These are phyloP conservation scores for Phytopythium litorale DNA, from an alignment of 352 stramenopile species.

Conservation along the genomic window DNA sequence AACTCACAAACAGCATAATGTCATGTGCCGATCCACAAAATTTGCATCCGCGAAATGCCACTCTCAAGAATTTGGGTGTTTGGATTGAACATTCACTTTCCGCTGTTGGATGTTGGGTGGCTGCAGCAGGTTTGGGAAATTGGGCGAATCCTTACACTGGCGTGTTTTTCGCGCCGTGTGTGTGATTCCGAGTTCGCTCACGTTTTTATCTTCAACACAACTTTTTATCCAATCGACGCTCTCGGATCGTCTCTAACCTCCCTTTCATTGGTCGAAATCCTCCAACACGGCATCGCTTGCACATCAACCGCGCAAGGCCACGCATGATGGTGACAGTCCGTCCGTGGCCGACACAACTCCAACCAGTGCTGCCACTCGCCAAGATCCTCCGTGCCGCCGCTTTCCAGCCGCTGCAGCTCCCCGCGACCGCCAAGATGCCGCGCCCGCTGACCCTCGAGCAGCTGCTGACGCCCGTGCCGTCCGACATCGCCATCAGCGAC, in stretches of 20 bases:
- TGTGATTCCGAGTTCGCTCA: too few relatives aligned
- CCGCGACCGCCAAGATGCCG: slow-evolving; percentile 35
- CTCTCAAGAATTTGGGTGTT: too few relatives aligned
- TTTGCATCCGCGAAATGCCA: too few relatives aligned
- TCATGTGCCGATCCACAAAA: too few relatives aligned
- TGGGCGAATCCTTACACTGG: too few relatives aligned
- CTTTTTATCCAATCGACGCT: background rate
- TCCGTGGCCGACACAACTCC: background rate
- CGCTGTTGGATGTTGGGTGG: too few relatives aligned
- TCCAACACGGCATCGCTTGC: background rate
- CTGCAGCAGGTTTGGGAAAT: too few relatives aligned
- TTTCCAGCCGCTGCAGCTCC: background rate
- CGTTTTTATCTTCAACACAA: background rate
- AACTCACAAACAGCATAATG: too few relatives aligned
- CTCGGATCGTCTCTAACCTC: background rate
- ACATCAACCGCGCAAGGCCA: background rate
- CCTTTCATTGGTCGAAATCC: background rate
- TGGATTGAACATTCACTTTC: too few relatives aligned
- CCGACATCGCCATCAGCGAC: slow-evolving; percentile 82
- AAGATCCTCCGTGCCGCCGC: background rate
- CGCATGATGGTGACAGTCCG: background rate
- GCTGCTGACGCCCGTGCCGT: slow-evolving; percentile 66
- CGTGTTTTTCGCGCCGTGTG: too few relatives aligned
- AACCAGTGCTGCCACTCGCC: background rate
- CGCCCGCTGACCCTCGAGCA: slow-evolving; percentile 52